Percentiles rank a stretch among this genome's conserved stretches.
These are phyloP conservation scores for Exsudoporus floridanus DNA, from an alignment of 1,284 basidiomycete species.

Conservation along the genomic window DNA sequence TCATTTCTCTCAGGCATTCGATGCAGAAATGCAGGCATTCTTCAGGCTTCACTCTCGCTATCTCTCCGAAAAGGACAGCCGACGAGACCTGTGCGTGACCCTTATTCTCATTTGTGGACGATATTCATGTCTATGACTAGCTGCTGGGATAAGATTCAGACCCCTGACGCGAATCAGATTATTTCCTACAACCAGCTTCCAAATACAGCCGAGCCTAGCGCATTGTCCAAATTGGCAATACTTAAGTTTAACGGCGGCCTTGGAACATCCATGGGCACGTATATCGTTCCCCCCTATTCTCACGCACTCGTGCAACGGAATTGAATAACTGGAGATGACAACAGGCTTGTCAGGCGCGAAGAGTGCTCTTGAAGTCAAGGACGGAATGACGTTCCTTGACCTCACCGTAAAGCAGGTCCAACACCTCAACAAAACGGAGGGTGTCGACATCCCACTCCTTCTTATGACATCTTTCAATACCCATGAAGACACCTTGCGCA, in stretches of 20 bases:
- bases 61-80: constrained; percentile 88
- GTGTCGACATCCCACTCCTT: constrained; percentile 87
- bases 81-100: constrained; percentile 78
- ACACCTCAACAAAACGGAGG: constrained; percentile 66
- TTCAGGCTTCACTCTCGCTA: constrained; percentile 98
- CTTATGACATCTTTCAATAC: constrained; percentile 99
- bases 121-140: constrained; percentile 43
- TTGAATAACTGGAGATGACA: constrained; percentile 3
- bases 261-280: constrained; percentile 87
- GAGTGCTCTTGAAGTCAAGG: constrained; percentile 86
- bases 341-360: constrained; percentile 86
- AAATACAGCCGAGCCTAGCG: constrained; percentile 56
- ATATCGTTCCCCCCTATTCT: constrained; percentile 2
- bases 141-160: constrained; percentile 94
- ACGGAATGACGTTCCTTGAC: constrained; percentile 98
- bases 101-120: constrained; percentile 13
- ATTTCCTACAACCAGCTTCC: constrained; percentile 81
- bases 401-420: constrained; percentile 94
- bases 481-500: constrained; percentile 89
- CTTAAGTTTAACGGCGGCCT: constrained; percentile 99
- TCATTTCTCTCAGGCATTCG: constrained; percentile 61
- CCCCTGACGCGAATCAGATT: constrained; percentile 87
- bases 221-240: constrained; percentile 91
- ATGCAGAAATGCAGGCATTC: constrained; percentile 97
- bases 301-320: background rate